These are phyloP conservation scores for Boletellus sp. DNA, from an alignment of 768 basidiomycete species.

Conservation along the genomic window DNA sequence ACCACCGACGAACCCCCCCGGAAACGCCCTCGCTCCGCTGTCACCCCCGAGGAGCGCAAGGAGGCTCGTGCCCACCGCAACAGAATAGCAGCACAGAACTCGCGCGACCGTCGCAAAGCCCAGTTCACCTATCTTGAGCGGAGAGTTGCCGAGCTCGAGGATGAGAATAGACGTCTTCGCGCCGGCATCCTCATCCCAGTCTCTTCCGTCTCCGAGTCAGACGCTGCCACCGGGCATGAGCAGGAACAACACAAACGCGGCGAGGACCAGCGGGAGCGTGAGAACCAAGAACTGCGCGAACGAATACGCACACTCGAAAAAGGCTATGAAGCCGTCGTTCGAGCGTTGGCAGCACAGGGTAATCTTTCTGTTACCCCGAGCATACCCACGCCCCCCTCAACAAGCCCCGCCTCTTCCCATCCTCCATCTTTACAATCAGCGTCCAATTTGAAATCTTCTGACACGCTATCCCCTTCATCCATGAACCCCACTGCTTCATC, in stretches of 20 bases:
- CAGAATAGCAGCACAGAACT: conserved; percentile 91
- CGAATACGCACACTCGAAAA: conserved; percentile 74
- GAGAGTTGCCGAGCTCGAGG: conserved; percentile 69
- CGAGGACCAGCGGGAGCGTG: conserved; percentile 47
- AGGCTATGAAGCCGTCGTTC: conserved; percentile 79
- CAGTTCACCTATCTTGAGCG: conserved; percentile 70
- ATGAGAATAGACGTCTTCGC: conserved; percentile 75
- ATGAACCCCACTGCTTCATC: conserved; percentile 26
- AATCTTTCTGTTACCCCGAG: conserved; percentile 24
- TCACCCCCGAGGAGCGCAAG: conserved; percentile 72
- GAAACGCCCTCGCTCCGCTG: conserved; percentile 66
- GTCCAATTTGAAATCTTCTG: conserved; percentile 21
- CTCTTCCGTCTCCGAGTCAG: conserved; percentile 18
- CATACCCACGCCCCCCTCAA: conserved; percentile 14
- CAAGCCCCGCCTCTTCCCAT: conserved; percentile 16
- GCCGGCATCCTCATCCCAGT: conserved; percentile 41
- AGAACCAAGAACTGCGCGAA: conserved; percentile 74
- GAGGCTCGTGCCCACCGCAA: conserved; percentile 90
- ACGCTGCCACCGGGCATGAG: conserved; percentile 23
- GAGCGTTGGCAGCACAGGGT: conserved; percentile 63
- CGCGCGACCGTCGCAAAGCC: conserved; percentile 84
- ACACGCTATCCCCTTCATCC: conserved; percentile 23
- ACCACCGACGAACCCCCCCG: conserved; percentile 51
- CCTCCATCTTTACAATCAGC: conserved; percentile 19
- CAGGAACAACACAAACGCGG: conserved; percentile 34